Conservation (phyloP, 2,329 filamentous ascomycete genomes). For the Dactylellina cionopaga region DNA sequence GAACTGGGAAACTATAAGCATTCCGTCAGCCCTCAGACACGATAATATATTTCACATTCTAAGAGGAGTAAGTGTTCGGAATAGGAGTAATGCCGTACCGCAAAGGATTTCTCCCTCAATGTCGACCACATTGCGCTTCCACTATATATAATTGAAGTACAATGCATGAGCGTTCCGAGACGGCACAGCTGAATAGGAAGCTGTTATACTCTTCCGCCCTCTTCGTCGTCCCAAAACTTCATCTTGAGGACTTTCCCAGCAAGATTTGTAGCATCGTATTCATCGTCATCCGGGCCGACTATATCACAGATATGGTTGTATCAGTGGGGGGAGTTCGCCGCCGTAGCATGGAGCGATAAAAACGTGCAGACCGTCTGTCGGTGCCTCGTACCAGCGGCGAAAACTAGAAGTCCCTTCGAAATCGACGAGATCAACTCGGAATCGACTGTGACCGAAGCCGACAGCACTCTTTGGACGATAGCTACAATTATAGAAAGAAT, state of each 20-base stretch:
- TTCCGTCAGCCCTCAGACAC: background rate
- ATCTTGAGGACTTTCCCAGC: constrained; percentile 88
- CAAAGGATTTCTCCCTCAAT: constrained; percentile 93
- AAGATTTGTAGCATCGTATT: constrained; percentile 84
- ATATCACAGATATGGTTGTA: background rate
- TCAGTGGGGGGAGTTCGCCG: background rate
- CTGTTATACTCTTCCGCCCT: constrained; percentile 68
- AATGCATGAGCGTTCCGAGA: constrained; percentile 49
- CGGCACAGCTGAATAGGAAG: background rate
- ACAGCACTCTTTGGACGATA: constrained; percentile 91
- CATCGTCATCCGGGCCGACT: constrained; percentile 87
- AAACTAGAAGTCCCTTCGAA: constrained; percentile 85
- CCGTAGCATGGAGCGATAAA: constrained; percentile 3
- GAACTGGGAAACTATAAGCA: constrained; percentile 84
- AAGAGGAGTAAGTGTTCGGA: background rate
- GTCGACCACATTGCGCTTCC: constrained; percentile 89
- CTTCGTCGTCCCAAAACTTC: constrained; percentile 88
- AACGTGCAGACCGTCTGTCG: constrained; percentile 38
- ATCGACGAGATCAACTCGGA: constrained; percentile 89
- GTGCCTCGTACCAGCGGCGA: constrained; percentile 71
- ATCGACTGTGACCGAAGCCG: constrained; percentile 94
- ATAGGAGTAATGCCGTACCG: constrained; percentile 69
- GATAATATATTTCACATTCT: background rate
- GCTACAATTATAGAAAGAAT: constrained; percentile 70
- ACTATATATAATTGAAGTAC: constrained; percentile 66